Evolutionary conservation across 208 protist species (phyloP), one percentile per base, ranked within the genome.

Genomic region (Leishmania turanica): DNA sequence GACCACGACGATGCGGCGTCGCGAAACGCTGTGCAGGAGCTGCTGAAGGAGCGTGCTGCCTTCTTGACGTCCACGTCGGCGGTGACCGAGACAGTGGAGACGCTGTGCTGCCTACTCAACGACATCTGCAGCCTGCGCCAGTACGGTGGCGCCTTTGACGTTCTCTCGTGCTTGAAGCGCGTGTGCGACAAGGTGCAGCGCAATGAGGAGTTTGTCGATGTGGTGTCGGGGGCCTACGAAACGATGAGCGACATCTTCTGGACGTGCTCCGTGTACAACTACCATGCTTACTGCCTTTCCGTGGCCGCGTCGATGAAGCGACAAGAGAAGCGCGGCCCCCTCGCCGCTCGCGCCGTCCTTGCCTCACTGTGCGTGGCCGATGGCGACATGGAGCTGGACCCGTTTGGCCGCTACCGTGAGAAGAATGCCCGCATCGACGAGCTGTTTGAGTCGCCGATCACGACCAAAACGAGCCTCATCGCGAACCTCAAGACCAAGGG

Each of bases 261-360:
- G 91, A 87, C 84, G 47, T 96, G 90, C 82, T 78, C 77, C 40
- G 85, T 90, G 54, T 85, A 89, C 81, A 87, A 84, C 78, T 95
- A 92, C 80, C 91, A 97, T 82, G 92, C 94, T 34, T 82, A 93
- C 84, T 95, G 90, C 80, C 89, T 96, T 58, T 82, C 68, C 51
- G 75, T 84, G 42, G 92, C 91, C 6, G 90, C 90, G 0, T 83
- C 84, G 45, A 65, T 92, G 65, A 84, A 80, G n/a, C 77, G 79
- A 34, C 82, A 91, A 4, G 86, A 83, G 37, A 70, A 72, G 42
- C 78, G 81, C n/a, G 79, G 64, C 34, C 66, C 77, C 34, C 71
- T 90, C 21, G 88, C 89, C 13, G 89, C 94, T 31, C 83, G 84
- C 53, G 91, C 92, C 24, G 87, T 94, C n/a, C 73, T 96, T 47